Conservation (phyloP, 176 grass and related monocot genomes). For the Pontederia crassipes region DNA sequence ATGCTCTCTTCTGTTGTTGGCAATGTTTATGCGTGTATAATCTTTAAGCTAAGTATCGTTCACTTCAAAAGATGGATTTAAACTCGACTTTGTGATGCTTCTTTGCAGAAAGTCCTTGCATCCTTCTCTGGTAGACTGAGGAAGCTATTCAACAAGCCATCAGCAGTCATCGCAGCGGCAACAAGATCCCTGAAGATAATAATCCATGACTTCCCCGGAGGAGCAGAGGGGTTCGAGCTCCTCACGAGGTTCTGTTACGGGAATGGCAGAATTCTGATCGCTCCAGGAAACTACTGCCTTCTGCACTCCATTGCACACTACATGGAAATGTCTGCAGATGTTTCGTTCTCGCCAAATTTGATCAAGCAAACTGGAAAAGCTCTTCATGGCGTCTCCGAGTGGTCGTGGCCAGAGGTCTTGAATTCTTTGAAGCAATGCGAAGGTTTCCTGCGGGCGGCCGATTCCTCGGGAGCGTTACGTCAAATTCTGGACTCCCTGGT, state of each 20-base stretch:
- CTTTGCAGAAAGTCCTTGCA: slow-evolving; percentile 63
- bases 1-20: too few species aligned
- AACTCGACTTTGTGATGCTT: not conserved
- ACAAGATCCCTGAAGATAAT: slow-evolving; percentile 24
- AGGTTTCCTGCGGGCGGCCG: slow-evolving; percentile 33
- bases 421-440: slow-evolving; percentile 66
- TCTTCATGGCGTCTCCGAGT: slow-evolving; percentile 50
- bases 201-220: slow-evolving; percentile 61
- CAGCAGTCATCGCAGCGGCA: slow-evolving; percentile 6
- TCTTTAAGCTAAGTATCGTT: not conserved
- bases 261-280: slow-evolving; percentile 26
- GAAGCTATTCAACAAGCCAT: slow-evolving; percentile 25
- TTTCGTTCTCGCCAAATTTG: slow-evolving; percentile 34
- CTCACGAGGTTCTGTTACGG: slow-evolving; percentile 59
- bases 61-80: not conserved
- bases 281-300: slow-evolving; percentile 41
- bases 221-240: slow-evolving; percentile 59
- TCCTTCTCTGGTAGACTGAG: slow-evolving; percentile 36
- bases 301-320: slow-evolving; percentile 55
- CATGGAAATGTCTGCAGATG: slow-evolving; percentile 40
- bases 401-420: slow-evolving; percentile 61
- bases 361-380: slow-evolving; percentile 33
- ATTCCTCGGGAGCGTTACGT: slow-evolving; percentile 43
- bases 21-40: too few species aligned
- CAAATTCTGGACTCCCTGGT: slow-evolving; percentile 33